A percentile compares a stretch with the other conserved stretches of the same genome.
Conservation (phyloP, 1,139 yeast species). For the Nakaseomyces uthaithaninus region DNA sequence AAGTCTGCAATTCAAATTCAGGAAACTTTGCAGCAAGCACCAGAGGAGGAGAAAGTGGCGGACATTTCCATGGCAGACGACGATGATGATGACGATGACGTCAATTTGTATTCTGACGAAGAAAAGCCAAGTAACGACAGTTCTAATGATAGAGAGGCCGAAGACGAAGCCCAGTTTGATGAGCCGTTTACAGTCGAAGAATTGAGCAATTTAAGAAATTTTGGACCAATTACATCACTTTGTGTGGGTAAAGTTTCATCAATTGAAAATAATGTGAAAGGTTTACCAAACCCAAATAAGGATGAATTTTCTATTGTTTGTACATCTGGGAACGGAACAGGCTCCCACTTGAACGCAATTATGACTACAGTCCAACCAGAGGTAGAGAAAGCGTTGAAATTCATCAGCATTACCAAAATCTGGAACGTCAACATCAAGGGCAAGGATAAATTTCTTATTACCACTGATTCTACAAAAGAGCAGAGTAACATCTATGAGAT, state of each 20-base stretch:
- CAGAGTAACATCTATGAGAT: slow-evolving; percentile 71
- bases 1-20: slow-evolving; percentile 24
- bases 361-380: slow-evolving; percentile 58
- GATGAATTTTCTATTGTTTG: slow-evolving; percentile 61
- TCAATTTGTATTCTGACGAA: slow-evolving; percentile 23
- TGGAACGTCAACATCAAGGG: slow-evolving; percentile 50
- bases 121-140: slow-evolving; percentile 29
- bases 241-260: slow-evolving; percentile 56
- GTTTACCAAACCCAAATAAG: slow-evolving; percentile 59
- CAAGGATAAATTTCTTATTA: slow-evolving; percentile 52
- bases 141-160: slow-evolving; percentile 18
- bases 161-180: slow-evolving; percentile 30
- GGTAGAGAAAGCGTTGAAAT: slow-evolving; percentile 62
- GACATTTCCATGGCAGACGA: slow-evolving; percentile 14
- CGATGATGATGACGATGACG: slow-evolving; percentile 30
- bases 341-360: slow-evolving; percentile 51
- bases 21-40: slow-evolving; percentile 11
- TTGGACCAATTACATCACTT: slow-evolving; percentile 71
- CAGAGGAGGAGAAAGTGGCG: neutral
- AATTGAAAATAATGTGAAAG: slow-evolving; percentile 47
- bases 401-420: slow-evolving; percentile 66
- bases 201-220: slow-evolving; percentile 51
- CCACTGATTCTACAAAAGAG: slow-evolving; percentile 57
- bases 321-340: slow-evolving; percentile 55
- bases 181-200: slow-evolving; percentile 36